These are phyloP conservation scores for Penicillium goetzii DNA, from an alignment of 495 filamentous ascomycete species.

Conservation along the genomic window DNA sequence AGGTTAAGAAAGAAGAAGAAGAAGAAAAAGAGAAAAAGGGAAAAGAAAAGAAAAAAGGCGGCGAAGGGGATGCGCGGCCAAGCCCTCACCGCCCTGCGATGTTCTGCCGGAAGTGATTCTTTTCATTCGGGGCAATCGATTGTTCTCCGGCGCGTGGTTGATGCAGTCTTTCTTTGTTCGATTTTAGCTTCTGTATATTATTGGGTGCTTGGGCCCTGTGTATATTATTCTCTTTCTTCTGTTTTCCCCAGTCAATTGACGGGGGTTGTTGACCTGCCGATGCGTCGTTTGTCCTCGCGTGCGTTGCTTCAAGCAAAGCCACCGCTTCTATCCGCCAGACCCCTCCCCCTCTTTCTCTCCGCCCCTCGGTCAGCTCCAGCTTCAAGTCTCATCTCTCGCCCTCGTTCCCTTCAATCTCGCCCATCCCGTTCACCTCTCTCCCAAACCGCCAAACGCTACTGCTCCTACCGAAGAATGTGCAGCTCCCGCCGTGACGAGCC, in stretches of 20 bases:
- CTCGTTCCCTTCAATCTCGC: conserved; percentile 14
- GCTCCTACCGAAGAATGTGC: conserved; percentile 57
- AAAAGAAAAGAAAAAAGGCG: conserved; percentile 16
- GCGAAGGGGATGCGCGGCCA: conserved; percentile 1
- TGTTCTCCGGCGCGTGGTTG: conserved; percentile 21
- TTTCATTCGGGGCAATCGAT: conserved; percentile 20
- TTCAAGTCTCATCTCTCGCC: conserved; percentile 27
- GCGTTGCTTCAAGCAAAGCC: conserved; percentile 47
- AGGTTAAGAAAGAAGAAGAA: conserved; percentile 30
- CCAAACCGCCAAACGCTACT: conserved; percentile 48
- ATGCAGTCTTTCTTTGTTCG: conserved; percentile 16
- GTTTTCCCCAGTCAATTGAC: conserved; percentile 16
- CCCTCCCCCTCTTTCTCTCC: conserved; percentile 40
- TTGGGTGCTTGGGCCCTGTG: conserved; percentile 15
- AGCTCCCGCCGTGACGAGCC: conserved; percentile 45
- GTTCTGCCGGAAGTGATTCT: conserved; percentile 28
- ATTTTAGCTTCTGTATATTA: conserved; percentile 25
- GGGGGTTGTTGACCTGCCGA: conserved; percentile 31
- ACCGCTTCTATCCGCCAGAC: conserved; percentile 45
- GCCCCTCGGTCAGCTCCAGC: conserved; percentile 32
- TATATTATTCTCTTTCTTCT: conserved; percentile 19
- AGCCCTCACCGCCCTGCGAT: conserved; percentile 17
- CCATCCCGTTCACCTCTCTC: conserved; percentile 35
- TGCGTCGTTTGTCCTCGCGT: conserved; percentile 48
- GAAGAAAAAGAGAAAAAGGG: conserved; percentile 19